phyloP scores from a whole-genome alignment of 495 filamentous ascomycete species.

The Rhypophila decipiens region DNA sequence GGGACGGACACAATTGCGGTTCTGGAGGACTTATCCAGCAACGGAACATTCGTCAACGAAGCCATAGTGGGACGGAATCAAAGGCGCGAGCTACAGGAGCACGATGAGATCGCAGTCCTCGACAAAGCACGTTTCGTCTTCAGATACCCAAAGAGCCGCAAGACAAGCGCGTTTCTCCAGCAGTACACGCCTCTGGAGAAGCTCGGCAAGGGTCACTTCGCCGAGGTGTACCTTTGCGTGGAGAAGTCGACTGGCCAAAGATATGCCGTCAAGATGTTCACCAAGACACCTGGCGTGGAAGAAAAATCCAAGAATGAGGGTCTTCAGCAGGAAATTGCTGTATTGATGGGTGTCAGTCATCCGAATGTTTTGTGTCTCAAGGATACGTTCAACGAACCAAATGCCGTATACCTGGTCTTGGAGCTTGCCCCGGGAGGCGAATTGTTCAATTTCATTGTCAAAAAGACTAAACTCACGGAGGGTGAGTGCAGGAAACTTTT shows the following conservation, averaged over 20 bases:
- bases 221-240: constrained; percentile 85
- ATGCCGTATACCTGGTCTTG: constrained; percentile 85
- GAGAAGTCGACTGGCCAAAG: constrained; percentile 76
- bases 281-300: constrained; percentile 68
- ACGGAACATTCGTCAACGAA: constrained; percentile 95
- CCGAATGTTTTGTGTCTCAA: constrained; percentile 93
- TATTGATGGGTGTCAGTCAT: constrained; percentile 93
- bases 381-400: constrained; percentile 87
- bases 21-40: constrained; percentile 89
- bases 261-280: constrained; percentile 93
- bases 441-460: constrained; percentile 88
- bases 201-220: constrained; percentile 95
- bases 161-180: constrained; percentile 71
- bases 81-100: constrained; percentile 75
- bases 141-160: constrained; percentile 71
- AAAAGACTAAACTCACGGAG: constrained; percentile 81
- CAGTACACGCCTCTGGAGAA: constrained; percentile 80
- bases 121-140: constrained; percentile 82
- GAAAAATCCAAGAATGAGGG: constrained; percentile 78
- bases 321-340: constrained; percentile 90
- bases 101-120: constrained; percentile 83
- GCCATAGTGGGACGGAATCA: constrained; percentile 87
- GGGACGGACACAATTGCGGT: constrained; percentile 73
- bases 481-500: constrained; percentile 80
- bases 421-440: constrained; percentile 91